Conservation (phyloP, 2,329 filamentous ascomycete genomes). For the Dryadomyces sulphureus region DNA sequence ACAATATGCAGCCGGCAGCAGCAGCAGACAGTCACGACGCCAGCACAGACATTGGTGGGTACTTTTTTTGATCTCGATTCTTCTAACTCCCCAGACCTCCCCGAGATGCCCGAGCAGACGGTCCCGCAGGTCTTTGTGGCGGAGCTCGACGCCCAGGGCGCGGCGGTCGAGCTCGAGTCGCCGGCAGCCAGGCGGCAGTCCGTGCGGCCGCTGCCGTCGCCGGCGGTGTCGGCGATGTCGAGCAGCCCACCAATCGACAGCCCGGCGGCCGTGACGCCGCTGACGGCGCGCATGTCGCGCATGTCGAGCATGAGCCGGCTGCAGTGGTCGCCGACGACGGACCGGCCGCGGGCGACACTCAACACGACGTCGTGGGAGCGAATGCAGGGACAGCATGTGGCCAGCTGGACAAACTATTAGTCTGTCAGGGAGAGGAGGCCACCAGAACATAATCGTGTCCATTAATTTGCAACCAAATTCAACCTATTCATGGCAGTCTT, state of each 20-base stretch:
- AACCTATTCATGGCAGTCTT: background rate
- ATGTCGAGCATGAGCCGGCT: background rate
- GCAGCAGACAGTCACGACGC: background rate
- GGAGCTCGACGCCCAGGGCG: slow-evolving; percentile 6
- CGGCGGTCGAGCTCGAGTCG: slow-evolving; percentile 7
- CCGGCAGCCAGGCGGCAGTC: slow-evolving; percentile 1
- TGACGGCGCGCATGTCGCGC: background rate
- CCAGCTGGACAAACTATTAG: slow-evolving; percentile 9
- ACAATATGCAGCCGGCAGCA: background rate
- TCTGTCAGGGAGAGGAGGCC: too few relatives aligned
- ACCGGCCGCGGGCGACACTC: slow-evolving; percentile 6
- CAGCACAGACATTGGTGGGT: slow-evolving; percentile 4
- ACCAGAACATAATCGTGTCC: background rate
- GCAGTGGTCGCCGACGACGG: background rate
- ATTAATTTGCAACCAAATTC: background rate
- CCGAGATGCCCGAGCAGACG: background rate
- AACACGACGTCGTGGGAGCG: slow-evolving; percentile 6
- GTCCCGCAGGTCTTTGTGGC: background rate
- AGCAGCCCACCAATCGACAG: background rate
- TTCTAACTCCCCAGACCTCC: background rate
- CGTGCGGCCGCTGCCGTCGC: background rate
- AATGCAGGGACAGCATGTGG: slow-evolving; percentile 3
- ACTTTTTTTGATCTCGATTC: background rate
- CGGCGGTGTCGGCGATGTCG: background rate
- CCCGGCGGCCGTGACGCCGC: background rate